Conservation (phyloP, 768 basidiomycete species). For the Solioccasus polychromus region DNA sequence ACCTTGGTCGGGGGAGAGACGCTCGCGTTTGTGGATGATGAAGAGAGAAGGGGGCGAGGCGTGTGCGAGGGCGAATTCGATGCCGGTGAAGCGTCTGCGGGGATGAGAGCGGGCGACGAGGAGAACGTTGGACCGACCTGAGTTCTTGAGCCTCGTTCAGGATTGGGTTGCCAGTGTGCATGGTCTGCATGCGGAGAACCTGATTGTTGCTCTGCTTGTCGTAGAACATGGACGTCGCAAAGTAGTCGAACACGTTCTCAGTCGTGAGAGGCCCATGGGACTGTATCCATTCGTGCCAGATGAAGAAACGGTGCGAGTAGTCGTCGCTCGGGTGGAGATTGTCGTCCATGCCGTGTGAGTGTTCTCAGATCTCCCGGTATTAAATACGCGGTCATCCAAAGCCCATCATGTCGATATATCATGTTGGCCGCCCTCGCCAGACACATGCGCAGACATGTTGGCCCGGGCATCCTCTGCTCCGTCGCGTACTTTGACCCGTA, state of each 20-base stretch:
- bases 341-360: slow-evolving; percentile 41
- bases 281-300: slow-evolving; percentile 91
- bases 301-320: slow-evolving; percentile 80
- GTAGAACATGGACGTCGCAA: slow-evolving; percentile 88
- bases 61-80: slow-evolving; percentile 85
- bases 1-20: slow-evolving; percentile 84
- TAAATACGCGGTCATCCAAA: too few relatives aligned
- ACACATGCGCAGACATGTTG: slow-evolving; percentile 35
- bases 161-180: slow-evolving; percentile 75
- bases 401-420: too few relatives aligned
- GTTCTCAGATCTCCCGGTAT: too few relatives aligned
- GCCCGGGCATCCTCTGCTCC: slow-evolving; percentile 38
- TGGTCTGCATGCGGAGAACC: slow-evolving; percentile 89
- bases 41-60: slow-evolving; percentile 78
- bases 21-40: slow-evolving; percentile 85
- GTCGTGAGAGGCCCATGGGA: slow-evolving; percentile 74
- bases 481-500: slow-evolving; percentile 39
- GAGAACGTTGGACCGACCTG: slow-evolving; percentile 37
- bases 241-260: slow-evolving; percentile 87
- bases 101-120: slow-evolving; percentile 4
- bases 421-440: slow-evolving; percentile 20
- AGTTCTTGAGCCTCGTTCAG: slow-evolving; percentile 84
- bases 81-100: slow-evolving; percentile 75
- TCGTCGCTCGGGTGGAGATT: slow-evolving; percentile 76
- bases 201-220: slow-evolving; percentile 94